A percentile compares a stretch with the other conserved stretches of the same genome.
Evolutionary conservation across 257 asterid species (phyloP).

Genomic region (Nicotiana benthamiana): DNA sequence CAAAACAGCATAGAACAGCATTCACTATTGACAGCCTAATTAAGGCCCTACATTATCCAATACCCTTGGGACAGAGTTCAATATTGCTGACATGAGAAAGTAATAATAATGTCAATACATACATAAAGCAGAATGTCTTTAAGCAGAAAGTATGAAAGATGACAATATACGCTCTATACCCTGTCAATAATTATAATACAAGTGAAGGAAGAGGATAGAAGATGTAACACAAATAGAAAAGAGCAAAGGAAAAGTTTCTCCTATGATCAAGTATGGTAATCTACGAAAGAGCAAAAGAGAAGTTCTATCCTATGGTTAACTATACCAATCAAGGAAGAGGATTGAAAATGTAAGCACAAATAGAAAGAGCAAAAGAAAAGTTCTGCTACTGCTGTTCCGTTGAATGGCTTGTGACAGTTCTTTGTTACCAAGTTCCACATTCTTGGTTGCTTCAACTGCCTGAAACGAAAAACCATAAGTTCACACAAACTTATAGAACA

Average conservation of each 20-base stretch:
- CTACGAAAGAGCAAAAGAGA: conserved; percentile 60
- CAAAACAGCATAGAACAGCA: too few relatives aligned
- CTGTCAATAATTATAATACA: conserved; percentile 15
- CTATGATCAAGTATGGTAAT: conserved; percentile 35
- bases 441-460: conserved; percentile 89
- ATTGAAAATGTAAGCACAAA: conserved; percentile 68
- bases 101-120: not conserved
- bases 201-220: too few relatives aligned
- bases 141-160: not conserved
- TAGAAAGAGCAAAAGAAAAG: conserved; percentile 77
- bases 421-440: conserved; percentile 87
- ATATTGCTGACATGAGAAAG: not conserved
- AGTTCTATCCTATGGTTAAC: conserved; percentile 67
- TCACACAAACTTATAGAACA: not conserved
- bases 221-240: too few relatives aligned
- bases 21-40: too few relatives aligned
- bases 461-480: conserved; percentile 12
- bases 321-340: conserved; percentile 91
- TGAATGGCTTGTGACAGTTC: conserved; percentile 79
- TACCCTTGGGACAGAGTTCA: not conserved
- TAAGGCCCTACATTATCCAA: too few relatives aligned
- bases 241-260: too few relatives aligned
- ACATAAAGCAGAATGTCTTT: not conserved
- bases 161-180: not conserved
- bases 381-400: conserved; percentile 82